Conservation (phyloP, 306 rosid genomes). For the Trifolium repens region DNA sequence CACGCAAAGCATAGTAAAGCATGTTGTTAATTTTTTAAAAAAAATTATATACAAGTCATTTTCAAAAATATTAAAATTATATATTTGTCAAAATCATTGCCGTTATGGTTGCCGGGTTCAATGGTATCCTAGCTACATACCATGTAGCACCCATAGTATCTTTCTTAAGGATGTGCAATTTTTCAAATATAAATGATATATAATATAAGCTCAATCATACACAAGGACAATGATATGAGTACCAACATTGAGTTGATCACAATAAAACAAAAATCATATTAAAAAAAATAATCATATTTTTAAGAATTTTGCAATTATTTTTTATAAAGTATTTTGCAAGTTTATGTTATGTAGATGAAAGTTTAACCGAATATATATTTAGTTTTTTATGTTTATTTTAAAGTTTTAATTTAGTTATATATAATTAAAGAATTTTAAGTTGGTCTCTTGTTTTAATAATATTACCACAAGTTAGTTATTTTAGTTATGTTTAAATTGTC, state of each 20-base stretch:
- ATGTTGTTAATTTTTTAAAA: background rate
- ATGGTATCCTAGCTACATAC: conserved; percentile 40
- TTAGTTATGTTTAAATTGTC: too few relatives aligned
- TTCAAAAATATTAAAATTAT: background rate
- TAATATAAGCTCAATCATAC: background rate
- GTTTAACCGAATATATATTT: too few relatives aligned
- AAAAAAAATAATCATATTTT: too few relatives aligned
- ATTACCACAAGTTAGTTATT: too few relatives aligned
- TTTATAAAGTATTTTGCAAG: too few relatives aligned
- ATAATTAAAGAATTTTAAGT: too few relatives aligned
- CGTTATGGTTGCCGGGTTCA: conserved; percentile 57
- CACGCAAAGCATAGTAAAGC: conserved; percentile 8
- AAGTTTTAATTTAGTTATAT: too few relatives aligned
- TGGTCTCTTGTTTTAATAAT: too few relatives aligned
- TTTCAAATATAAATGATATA: background rate
- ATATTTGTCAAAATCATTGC: conserved; percentile 42
- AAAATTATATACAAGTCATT: background rate
- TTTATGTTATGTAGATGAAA: too few relatives aligned
- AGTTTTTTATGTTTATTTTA: too few relatives aligned
- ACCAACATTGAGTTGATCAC: background rate
- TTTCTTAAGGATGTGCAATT: background rate
- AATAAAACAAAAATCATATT: background rate
- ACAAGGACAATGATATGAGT: background rate
- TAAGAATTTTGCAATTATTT: too few relatives aligned
- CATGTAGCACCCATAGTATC: background rate